These are phyloP conservation scores for Candida railenensis DNA, from an alignment of 805 yeast species.

Conservation along the genomic window DNA sequence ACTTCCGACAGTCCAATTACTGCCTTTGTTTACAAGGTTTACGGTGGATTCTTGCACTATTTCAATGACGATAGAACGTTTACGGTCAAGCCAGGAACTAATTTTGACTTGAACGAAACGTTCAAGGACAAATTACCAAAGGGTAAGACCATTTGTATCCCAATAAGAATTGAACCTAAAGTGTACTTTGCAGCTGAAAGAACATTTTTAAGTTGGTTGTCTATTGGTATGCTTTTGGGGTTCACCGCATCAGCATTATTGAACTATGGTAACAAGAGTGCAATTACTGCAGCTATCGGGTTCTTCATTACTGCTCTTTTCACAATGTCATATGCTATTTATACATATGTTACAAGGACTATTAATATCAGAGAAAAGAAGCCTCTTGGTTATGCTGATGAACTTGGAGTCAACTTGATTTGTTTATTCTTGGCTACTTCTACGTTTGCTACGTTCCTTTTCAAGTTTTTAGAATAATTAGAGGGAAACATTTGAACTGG, in stretches of 20 bases:
- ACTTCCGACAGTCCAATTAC: conserved; percentile 29
- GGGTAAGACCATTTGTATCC: conserved; percentile 87
- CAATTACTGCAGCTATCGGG: conserved; percentile 80
- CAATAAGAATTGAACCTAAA: conserved; percentile 96
- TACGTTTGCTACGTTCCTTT: conserved; percentile 59
- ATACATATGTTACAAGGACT: conserved; percentile 78
- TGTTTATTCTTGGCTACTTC: conserved; percentile 74
- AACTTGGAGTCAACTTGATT: conserved; percentile 79
- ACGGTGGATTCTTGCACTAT: conserved; percentile 37
- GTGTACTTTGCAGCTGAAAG: conserved; percentile 99
- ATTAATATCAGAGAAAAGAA: conserved; percentile 77
- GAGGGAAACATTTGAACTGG: too few species aligned
- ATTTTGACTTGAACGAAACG: conserved; percentile 42
- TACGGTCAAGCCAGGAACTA: conserved; percentile 44
- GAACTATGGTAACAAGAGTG: conserved; percentile 74
- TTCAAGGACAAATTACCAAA: conserved; percentile 70
- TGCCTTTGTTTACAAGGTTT: conserved; percentile 29
- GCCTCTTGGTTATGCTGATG: conserved; percentile 84
- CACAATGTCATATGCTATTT: conserved; percentile 70
- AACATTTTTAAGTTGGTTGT: conserved; percentile 90
- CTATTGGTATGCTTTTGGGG: conserved; percentile 83
- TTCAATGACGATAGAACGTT: conserved; percentile 47
- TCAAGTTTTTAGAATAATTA: conserved; percentile 38
- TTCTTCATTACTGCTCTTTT: conserved; percentile 79
- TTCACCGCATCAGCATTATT: conserved; percentile 86